phyloP scores from a whole-genome alignment of 108 stramenopile species.

The Pseudonitzschia pungens region DNA sequence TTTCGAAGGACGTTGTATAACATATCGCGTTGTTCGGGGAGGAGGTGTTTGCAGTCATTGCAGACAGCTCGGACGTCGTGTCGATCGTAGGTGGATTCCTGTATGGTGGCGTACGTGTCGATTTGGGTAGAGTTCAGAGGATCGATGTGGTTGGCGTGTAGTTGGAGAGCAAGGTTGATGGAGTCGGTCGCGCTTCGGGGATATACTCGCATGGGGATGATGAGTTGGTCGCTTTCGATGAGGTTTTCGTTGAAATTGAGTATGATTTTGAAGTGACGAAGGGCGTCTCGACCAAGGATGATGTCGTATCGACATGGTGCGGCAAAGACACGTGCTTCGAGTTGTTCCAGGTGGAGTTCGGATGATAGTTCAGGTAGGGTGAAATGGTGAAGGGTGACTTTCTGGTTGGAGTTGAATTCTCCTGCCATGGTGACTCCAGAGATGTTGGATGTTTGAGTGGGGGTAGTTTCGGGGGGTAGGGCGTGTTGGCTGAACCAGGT shows the following conservation, averaged over 20 bases:
- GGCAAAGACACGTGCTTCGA: not conserved
- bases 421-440: not conserved
- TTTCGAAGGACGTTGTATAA: not conserved
- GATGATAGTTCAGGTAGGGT: not conserved
- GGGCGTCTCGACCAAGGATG: not conserved
- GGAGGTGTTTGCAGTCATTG: not conserved
- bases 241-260: not conserved
- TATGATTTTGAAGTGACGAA: not conserved
- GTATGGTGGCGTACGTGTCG: too few relatives aligned
- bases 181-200: not conserved
- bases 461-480: not conserved
- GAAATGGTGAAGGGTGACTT: not conserved
- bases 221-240: not conserved
- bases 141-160: not conserved
- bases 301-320: not conserved
- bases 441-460: not conserved
- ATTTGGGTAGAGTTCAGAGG: too few relatives aligned
- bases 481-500: slow-evolving; percentile 6
- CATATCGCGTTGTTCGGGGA: not conserved
- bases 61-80: not conserved
- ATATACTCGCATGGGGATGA: not conserved
- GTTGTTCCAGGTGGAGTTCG: not conserved
- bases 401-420: not conserved
- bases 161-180: not conserved
- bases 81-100: not conserved